Evolutionary conservation across 2,329 filamentous ascomycete genomes (phyloP), one percentile per base, ranked within the genome.

Genomic region (Bipolaris victoriae): DNA sequence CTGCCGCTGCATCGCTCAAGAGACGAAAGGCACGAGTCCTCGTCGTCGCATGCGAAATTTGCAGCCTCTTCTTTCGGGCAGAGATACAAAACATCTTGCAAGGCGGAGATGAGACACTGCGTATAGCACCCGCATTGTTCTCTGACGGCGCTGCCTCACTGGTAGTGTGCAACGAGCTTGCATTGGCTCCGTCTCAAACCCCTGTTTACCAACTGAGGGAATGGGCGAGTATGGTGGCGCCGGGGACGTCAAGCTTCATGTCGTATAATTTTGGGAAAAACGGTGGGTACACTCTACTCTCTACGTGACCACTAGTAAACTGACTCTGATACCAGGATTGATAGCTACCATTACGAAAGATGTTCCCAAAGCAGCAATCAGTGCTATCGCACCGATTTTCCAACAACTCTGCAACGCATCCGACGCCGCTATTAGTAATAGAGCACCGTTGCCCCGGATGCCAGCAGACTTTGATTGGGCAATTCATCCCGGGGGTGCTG

Each of bases 381-480:
- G 47, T 4, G 61, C 65, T n/a, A 65, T 70, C 1, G 29, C 35
- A 2, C 80, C 7, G 2, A 65, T 71, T 60, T 68, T 69, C 49
- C 26, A 70, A 83, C 20, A 75, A 67, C 52, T 70, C 2, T 55
- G 50, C 18, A 40, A 35, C 9, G 16, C 51, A 7, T 10, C 29
- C 7, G 5, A 16, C 3, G 33, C 4, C 15, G 20, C 53, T 3
- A 71, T 5, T 66, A 73, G 7, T 83, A 18, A 31, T 7, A 29
- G 47, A 10, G 5, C 15, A 24, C 82, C 64, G 68, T 72, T n/a
- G 3, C 43, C 11, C 15, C 33, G 49, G n/a, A 35, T 10, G n/a
- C 62, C 87, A 0, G 71, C 79, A 0, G 84, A 88, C 57, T 90
- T 89, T 62, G 88, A 91, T 77, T 91, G 88, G 88, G 88, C 88